Evolutionary conservation across 352 stramenopile species (phyloP).

Genomic region (Phytophthora boehmeriae): DNA sequence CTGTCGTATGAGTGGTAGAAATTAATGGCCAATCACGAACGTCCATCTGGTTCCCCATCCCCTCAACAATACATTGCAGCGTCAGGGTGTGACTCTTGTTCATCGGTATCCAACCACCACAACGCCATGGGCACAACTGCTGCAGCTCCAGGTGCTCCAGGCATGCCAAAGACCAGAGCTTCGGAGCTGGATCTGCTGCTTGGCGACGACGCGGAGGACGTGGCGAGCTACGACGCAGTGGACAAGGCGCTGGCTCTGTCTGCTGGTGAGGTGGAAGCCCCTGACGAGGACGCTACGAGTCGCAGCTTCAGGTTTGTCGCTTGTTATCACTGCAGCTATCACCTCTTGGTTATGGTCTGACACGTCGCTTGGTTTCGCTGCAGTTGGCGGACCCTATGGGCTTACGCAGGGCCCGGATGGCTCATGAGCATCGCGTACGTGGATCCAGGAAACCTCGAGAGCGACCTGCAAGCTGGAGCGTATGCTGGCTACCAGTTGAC

Average conservation of each 20-base stretch:
- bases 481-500: slow-evolving; percentile 92
- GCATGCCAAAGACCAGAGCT: slow-evolving; percentile 24
- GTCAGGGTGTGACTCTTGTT: not conserved
- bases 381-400: slow-evolving; percentile 81
- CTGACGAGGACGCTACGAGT: slow-evolving; percentile 46
- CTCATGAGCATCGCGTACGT: slow-evolving; percentile 96
- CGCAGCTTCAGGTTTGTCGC: slow-evolving; percentile 30
- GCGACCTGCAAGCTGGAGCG: slow-evolving; percentile 93
- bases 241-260: slow-evolving; percentile 60
- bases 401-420: slow-evolving; percentile 83
- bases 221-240: slow-evolving; percentile 46
- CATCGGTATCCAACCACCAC: no score
- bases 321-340: slow-evolving; percentile 20
- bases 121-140: slow-evolving; percentile 14
- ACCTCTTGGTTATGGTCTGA: not conserved
- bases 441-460: slow-evolving; percentile 96
- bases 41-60: slow-evolving; percentile 8
- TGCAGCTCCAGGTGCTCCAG: not conserved
- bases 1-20: not conserved
- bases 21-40: slow-evolving; percentile 5
- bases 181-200: slow-evolving; percentile 44
- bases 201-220: slow-evolving; percentile 28
- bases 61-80: slow-evolving; percentile 5
- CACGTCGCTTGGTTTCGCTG: slow-evolving; percentile 2
- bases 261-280: slow-evolving; percentile 54